Percentiles rank a stretch among this genome's conserved stretches.
phyloP scores from a whole-genome alignment of 1,139 yeast genomes.

The Hemisphaericaspora subhashii region DNA sequence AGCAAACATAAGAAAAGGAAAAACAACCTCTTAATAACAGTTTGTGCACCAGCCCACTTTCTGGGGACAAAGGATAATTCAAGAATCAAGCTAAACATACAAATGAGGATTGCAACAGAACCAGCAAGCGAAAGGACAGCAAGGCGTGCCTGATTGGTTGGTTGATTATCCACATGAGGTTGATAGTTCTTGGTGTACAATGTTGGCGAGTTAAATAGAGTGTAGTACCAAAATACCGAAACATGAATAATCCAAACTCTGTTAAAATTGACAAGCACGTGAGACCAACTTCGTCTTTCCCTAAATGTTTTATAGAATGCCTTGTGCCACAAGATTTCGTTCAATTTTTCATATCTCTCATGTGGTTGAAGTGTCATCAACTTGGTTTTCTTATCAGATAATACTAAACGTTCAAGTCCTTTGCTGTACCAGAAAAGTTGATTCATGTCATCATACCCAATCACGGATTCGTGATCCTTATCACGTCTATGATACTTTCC shows the following conservation, averaged over 20 bases:
- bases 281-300: constrained; percentile 62
- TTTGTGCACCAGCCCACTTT: constrained; percentile 54
- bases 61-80: constrained; percentile 56
- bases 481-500: constrained; percentile 43
- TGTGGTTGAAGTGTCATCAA: constrained; percentile 45
- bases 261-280: constrained; percentile 55
- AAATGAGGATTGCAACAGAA: constrained; percentile 43
- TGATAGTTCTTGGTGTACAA: constrained; percentile 52
- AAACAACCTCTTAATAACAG: constrained; percentile 35
- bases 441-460: constrained; percentile 67
- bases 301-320: constrained; percentile 54
- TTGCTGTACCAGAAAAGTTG: constrained; percentile 60
- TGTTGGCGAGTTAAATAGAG: constrained; percentile 53
- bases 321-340: constrained; percentile 49
- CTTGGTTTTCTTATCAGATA: constrained; percentile 34
- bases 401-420: constrained; percentile 45
- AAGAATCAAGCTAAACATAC: constrained; percentile 40
- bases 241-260: constrained; percentile 64
- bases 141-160: constrained; percentile 46
- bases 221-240: constrained; percentile 59
- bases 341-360: constrained; percentile 46
- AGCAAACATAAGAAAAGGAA: constrained; percentile 29
- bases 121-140: constrained; percentile 55
- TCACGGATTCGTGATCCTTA: constrained; percentile 51
- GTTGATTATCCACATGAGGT: constrained; percentile 46